A percentile compares a stretch with the other conserved stretches of the same genome.
Conservation (phyloP, 306 rosid species). For the Lithocarpus polystachyus region DNA sequence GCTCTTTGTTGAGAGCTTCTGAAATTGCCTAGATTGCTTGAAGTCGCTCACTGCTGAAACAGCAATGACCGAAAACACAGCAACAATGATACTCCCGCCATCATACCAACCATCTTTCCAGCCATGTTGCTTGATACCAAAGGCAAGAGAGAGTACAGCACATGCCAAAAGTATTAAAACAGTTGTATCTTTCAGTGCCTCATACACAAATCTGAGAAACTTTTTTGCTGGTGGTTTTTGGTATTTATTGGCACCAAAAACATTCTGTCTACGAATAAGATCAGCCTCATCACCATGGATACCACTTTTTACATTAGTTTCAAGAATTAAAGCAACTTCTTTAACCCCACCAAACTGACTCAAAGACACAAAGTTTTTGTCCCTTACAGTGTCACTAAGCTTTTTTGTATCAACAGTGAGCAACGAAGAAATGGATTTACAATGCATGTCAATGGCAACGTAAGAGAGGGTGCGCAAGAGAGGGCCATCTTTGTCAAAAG, state of each 20-base stretch:
- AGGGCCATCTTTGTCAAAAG: background rate
- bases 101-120: constrained; percentile 29
- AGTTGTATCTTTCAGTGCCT: constrained; percentile 12
- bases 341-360: constrained; percentile 10
- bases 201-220: constrained; percentile 13
- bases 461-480: constrained; percentile 16
- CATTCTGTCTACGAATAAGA: background rate
- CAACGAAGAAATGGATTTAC: background rate
- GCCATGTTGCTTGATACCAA: constrained; percentile 25
- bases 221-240: background rate
- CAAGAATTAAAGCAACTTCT: background rate
- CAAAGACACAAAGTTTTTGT: constrained; percentile 13
- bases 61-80: constrained; percentile 4
- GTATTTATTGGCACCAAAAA: constrained; percentile 4
- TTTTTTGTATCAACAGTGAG: background rate
- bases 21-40: constrained; percentile 26
- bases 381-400: constrained; percentile 4
- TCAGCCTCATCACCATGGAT: background rate
- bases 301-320: background rate
- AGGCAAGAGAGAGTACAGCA: constrained; percentile 10
- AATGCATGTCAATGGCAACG: constrained; percentile 7
- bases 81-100: constrained; percentile 25
- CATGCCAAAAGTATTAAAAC: constrained; percentile 19
- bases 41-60: constrained; percentile 20
- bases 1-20: constrained; percentile 21